Percentiles rank a stretch among this genome's conserved stretches.
Evolutionary conservation across 2,329 filamentous ascomycete species (phyloP).

Genomic region (Arthroderma sp.): DNA sequence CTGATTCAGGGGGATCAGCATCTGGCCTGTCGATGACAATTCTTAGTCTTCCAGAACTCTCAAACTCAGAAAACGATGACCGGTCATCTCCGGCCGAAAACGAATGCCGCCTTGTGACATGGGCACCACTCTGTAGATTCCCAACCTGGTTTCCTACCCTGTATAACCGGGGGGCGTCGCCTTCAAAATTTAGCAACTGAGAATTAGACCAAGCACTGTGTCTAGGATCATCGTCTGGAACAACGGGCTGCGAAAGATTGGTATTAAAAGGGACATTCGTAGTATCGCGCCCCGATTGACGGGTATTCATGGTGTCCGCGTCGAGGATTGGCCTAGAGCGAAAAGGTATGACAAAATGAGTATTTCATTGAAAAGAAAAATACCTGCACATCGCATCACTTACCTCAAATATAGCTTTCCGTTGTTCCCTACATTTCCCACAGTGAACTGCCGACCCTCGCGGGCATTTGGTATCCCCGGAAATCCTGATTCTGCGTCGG

Average conservation of each 20-base stretch:
- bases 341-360: not conserved
- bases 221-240: constrained; percentile 20
- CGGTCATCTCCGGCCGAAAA: constrained; percentile 64
- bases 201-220: constrained; percentile 28
- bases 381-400: constrained; percentile 16
- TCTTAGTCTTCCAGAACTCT: constrained; percentile 55
- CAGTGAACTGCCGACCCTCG: constrained; percentile 60
- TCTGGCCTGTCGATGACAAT: constrained; percentile 65
- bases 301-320: not conserved
- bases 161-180: no score
- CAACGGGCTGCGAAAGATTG: constrained; percentile 35
- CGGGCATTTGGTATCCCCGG: constrained; percentile 43
- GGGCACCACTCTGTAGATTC: not conserved
- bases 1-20: constrained; percentile 49
- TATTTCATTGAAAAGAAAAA: not conserved
- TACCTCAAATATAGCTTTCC: constrained; percentile 73
- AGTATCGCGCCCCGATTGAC: no score
- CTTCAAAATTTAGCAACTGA: constrained; percentile 18
- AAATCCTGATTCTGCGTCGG: constrained; percentile 27
- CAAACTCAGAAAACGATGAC: constrained; percentile 23
- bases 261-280: constrained; percentile 40
- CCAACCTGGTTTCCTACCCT: no score
- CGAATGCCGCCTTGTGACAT: constrained; percentile 49
- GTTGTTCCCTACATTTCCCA: constrained; percentile 71
- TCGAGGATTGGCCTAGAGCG: constrained; percentile 8